These are phyloP conservation scores for Otatea glauca DNA, from an alignment of 176 grass and related monocot genomes.

Conservation along the genomic window DNA sequence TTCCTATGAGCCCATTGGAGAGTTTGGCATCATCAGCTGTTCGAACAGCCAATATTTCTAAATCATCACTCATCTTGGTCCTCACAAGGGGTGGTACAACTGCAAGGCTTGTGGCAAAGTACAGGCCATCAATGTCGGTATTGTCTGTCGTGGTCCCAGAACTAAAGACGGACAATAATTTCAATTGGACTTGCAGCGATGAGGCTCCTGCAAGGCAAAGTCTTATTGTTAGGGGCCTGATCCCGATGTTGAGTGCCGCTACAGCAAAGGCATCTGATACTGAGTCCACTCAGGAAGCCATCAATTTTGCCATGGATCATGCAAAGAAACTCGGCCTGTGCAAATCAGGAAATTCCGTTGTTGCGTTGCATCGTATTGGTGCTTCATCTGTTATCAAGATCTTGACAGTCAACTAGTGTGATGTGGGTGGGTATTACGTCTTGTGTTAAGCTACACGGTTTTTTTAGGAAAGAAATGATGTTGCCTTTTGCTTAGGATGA, in stretches of 20 bases:
- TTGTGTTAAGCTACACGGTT: not conserved
- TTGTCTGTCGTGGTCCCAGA: slow-evolving; percentile 64
- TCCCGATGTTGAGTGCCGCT: slow-evolving; percentile 65
- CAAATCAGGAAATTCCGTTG: slow-evolving; percentile 67
- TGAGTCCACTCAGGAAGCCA: slow-evolving; percentile 71
- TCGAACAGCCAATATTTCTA: slow-evolving; percentile 58
- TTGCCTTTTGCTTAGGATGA: not conserved
- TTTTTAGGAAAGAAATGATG: slow-evolving; percentile 12
- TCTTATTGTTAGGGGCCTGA: slow-evolving; percentile 67
- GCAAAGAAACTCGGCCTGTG: slow-evolving; percentile 70
- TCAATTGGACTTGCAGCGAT: slow-evolving; percentile 80
- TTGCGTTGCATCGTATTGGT: slow-evolving; percentile 70
- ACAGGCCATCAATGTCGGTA: slow-evolving; percentile 73
- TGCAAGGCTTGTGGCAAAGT: slow-evolving; percentile 79
- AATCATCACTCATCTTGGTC: slow-evolving; percentile 78
- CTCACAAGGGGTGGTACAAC: slow-evolving; percentile 82
- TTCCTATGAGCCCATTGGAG: slow-evolving; percentile 79
- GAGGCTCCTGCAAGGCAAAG: slow-evolving; percentile 82
- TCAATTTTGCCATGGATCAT: slow-evolving; percentile 56
- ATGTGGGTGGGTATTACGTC: slow-evolving; percentile 9
- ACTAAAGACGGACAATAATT: slow-evolving; percentile 64
- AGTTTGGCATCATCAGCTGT: slow-evolving; percentile 86
- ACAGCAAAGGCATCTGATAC: slow-evolving; percentile 69
- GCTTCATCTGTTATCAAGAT: slow-evolving; percentile 66
- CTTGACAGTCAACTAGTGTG: slow-evolving; percentile 53